Evolutionary conservation across 768 basidiomycete genomes (phyloP), one percentile per base, ranked within the genome.

Genomic region (Tulasnella sp.): DNA sequence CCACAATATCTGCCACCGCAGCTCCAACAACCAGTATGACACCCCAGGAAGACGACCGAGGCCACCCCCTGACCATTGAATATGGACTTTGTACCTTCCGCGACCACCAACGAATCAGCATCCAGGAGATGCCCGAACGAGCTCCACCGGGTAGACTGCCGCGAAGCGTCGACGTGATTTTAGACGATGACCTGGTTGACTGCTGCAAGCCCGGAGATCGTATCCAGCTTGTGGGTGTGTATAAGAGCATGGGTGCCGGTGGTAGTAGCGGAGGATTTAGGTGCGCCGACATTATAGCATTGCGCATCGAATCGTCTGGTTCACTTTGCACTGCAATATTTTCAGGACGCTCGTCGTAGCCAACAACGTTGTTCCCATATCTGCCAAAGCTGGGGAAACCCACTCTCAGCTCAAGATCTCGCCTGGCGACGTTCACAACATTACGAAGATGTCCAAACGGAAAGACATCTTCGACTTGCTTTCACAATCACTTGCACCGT

Each of bases 121-220:
- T 99, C 78, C 97, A 99, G 85, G 97, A 99, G 82, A 99, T 99
- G 97, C 97, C 97, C 2, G 97, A 99, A 84, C 90, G 97, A 31
- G 96, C 97, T 17, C 97, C 97, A 34, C 93, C 97, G 64, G 97
- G 97, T 37, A 97, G 98, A 83, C 86, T 99, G 37, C 97, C 97
- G 67, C 88, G 97, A 69, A 96, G 96, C 80, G 96, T 95, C 42
- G 97, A 99, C 83, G 92, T 99, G 72, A 93, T 98, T 67, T 84
- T 98, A 79, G 97, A 97, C 79, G 96, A 97, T 79, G 97, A 99
- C 82, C 85, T 99, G 71, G 97, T 99, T 39, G 97, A 99, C 84
- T 91, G 89, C 81, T 97, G 95, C 82, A 99, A 99, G 83, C 97
- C 97, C 7, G 97, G 97, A 52, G 97, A 99, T 83, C 90, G 97